A percentile compares a stretch with the other conserved stretches of the same genome.
phyloP scores from a whole-genome alignment of 139 green algal species.

The Coelastrella sp. region DNA sequence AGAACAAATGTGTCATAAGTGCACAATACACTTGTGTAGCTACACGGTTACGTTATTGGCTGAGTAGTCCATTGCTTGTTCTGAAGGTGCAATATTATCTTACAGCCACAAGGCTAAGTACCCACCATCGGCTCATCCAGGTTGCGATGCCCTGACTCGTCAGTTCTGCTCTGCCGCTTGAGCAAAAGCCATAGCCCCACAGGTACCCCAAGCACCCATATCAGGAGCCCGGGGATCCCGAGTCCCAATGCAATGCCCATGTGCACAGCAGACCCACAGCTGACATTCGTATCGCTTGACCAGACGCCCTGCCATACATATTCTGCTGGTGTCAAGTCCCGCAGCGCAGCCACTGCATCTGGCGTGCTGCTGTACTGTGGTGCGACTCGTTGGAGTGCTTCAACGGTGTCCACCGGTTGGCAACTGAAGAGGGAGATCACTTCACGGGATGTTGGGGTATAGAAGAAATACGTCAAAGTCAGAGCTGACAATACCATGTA shows the following conservation, averaged over 20 bases:
- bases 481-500: conserved; percentile 30
- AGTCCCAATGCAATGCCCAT: not conserved
- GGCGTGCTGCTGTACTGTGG: not conserved
- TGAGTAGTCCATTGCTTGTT: no score
- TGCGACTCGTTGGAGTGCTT: not conserved
- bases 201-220: conserved; percentile 33
- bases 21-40: no score
- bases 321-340: not conserved
- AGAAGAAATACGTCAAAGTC: conserved; percentile 32
- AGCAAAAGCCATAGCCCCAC: conserved; percentile 13
- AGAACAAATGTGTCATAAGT: no score
- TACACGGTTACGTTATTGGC: no score
- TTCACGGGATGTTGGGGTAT: conserved; percentile 16
- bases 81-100: no score
- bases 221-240: conserved; percentile 11
- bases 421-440: conserved; percentile 31
- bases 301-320: not conserved
- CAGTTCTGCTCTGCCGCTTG: not conserved
- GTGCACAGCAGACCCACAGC: not conserved
- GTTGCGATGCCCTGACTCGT: not conserved
- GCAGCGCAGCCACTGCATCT: not conserved
- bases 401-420: not conserved
- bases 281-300: conserved; percentile 3
- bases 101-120: no score
- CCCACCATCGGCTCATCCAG: conserved; percentile 13